A percentile compares a stretch with the other conserved stretches of the same genome.
phyloP scores from a whole-genome alignment of 192 early-diverging fungal genomes.

The Gigaspora rosea region DNA sequence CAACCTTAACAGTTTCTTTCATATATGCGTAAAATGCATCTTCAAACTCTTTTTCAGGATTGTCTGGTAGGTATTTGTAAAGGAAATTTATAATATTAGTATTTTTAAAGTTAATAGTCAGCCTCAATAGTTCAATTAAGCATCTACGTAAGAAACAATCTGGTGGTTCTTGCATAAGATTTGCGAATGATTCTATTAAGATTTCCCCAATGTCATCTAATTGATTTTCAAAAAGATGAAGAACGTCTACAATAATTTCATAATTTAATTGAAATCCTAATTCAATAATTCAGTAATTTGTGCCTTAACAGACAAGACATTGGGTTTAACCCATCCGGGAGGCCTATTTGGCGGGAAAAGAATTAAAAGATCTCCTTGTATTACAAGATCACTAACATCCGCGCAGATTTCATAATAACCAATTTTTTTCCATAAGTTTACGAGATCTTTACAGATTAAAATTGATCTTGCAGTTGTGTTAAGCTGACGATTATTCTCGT shows the following conservation, averaged over 20 bases:
- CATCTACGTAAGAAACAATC: too few species aligned
- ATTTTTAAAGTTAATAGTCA: too few species aligned
- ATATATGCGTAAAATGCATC: too few species aligned
- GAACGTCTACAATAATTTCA: background rate
- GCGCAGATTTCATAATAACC: conserved; percentile 10
- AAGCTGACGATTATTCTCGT: conserved; percentile 2
- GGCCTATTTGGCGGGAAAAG: background rate
- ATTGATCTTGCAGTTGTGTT: conserved; percentile 7
- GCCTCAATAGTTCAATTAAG: too few species aligned
- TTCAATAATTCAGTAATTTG: background rate
- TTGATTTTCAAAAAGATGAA: conserved; percentile 4
- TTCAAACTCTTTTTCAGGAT: too few species aligned
- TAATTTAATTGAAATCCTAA: conserved; percentile 16
- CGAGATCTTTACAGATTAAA: conserved; percentile 4
- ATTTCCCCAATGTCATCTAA: conserved; percentile 3
- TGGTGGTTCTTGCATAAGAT: too few species aligned
- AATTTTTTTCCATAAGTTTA: background rate
- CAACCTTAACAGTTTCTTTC: too few species aligned
- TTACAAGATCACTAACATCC: conserved; percentile 22
- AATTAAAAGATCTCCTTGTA: conserved; percentile 12
- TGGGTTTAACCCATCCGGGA: background rate
- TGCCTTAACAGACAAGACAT: background rate
- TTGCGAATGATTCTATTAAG: background rate
- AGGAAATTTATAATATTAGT: too few species aligned
- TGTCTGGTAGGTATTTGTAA: too few species aligned